Percentiles rank a stretch among this genome's conserved stretches.
These are phyloP conservation scores for Thozetella sp. DNA, from an alignment of 495 filamentous ascomycete species.

Conservation along the genomic window DNA sequence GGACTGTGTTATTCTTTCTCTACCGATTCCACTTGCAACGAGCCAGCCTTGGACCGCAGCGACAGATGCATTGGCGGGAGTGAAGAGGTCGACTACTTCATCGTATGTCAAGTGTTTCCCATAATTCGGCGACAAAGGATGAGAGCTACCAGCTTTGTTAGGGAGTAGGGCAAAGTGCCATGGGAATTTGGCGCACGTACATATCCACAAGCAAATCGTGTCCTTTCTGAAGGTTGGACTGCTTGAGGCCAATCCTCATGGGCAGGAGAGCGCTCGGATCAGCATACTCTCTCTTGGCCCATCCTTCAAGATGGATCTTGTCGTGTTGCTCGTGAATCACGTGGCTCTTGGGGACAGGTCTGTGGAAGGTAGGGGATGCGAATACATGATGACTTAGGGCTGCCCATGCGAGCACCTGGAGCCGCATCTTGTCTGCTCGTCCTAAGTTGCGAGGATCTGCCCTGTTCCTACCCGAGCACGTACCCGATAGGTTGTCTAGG, in stretches of 20 bases:
- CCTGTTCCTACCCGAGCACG: too few relatives aligned
- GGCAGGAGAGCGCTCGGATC: conserved; percentile 22
- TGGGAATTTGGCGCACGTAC: conserved; percentile 21
- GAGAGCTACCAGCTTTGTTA: conserved; percentile 58
- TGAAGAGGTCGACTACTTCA: conserved; percentile 52
- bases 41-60: conserved; percentile 49
- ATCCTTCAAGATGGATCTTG: conserved; percentile 17
- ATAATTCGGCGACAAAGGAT: conserved; percentile 55
- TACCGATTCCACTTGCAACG: conserved; percentile 45
- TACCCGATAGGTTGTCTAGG: too few relatives aligned
- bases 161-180: conserved; percentile 34
- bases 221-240: conserved; percentile 19
- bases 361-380: neutral
- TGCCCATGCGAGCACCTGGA: neutral
- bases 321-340: conserved; percentile 18
- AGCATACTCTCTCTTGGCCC: conserved; percentile 27
- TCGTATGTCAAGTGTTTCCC: conserved; percentile 49
- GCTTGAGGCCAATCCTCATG: conserved; percentile 24
- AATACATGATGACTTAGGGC: neutral
- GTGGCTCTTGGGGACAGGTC: neutral
- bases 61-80: conserved; percentile 37
- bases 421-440: neutral
- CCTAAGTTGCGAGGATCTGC: too few relatives aligned
- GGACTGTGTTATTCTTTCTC: conserved; percentile 9
- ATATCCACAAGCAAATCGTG: conserved; percentile 31